A percentile compares a stretch with the other conserved stretches of the same genome.
These are phyloP conservation scores for Albophoma yamanashiensis DNA, from an alignment of 2,329 filamentous ascomycete species.

Conservation along the genomic window DNA sequence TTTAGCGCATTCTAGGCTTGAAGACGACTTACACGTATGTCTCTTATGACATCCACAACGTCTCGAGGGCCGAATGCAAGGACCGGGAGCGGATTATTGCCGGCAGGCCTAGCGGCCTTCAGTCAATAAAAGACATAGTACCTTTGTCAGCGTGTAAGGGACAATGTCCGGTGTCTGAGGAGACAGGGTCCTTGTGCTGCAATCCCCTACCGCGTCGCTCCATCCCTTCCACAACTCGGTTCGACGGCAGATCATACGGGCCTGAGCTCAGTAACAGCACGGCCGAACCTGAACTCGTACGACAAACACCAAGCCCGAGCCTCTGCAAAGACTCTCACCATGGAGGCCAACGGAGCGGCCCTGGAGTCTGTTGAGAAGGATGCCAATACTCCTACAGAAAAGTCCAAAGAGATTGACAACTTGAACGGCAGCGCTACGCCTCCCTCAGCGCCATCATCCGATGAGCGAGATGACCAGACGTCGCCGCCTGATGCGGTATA, in stretches of 20 bases:
- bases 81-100: neutral
- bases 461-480: neutral
- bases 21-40: neutral
- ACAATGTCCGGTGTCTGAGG: neutral
- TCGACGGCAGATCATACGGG: neutral
- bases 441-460: neutral
- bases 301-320: neutral
- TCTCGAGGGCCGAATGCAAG: neutral
- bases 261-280: too few species aligned
- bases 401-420: neutral
- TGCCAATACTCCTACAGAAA: neutral
- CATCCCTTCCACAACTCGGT: neutral
- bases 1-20: neutral
- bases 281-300: neutral
- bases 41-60: neutral
- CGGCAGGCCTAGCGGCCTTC: neutral
- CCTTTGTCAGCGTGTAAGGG: neutral
- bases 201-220: neutral
- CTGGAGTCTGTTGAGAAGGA: neutral
- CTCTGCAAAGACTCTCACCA: neutral
- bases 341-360: neutral
- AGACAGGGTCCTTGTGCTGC: neutral
- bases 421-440: neutral
- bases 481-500: neutral
- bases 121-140: neutral